Conservation (phyloP, 495 filamentous ascomycete species). For the Venustampulla echinocandica region DNA sequence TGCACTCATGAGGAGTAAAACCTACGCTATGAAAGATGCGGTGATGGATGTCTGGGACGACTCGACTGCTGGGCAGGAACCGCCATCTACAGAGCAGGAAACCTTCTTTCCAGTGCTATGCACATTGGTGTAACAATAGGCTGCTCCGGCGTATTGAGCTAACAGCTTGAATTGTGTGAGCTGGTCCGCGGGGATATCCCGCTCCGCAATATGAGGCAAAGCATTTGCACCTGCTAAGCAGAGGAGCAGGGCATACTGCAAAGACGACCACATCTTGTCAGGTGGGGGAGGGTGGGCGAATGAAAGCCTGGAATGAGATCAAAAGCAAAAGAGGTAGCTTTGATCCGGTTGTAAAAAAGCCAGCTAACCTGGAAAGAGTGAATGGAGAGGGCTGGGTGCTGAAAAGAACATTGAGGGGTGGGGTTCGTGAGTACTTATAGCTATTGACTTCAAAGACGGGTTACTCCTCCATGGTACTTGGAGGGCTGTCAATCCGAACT, state of each 20-base stretch:
- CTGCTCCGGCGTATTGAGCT: conserved; percentile 60
- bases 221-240: not conserved
- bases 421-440: too few relatives aligned
- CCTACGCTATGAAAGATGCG: not conserved
- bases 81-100: conserved; percentile 40
- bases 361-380: too few relatives aligned
- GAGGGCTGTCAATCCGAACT: too few relatives aligned
- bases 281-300: too few relatives aligned
- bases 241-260: not conserved
- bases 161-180: conserved; percentile 49
- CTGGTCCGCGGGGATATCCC: conserved; percentile 24
- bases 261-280: conserved; percentile 1
- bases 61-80: conserved; percentile 50
- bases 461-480: too few relatives aligned
- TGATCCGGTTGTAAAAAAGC: too few relatives aligned
- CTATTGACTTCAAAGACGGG: too few relatives aligned
- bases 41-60: conserved; percentile 42
- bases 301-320: too few relatives aligned
- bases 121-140: conserved; percentile 48
- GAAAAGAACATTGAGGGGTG: too few relatives aligned
- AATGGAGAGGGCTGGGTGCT: too few relatives aligned
- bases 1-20: not conserved
- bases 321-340: too few relatives aligned
- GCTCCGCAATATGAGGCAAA: not conserved
- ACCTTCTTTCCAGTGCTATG: conserved; percentile 38